phyloP scores from a whole-genome alignment of 108 stramenopile species.

The Stephanodiscus minutulus region DNA sequence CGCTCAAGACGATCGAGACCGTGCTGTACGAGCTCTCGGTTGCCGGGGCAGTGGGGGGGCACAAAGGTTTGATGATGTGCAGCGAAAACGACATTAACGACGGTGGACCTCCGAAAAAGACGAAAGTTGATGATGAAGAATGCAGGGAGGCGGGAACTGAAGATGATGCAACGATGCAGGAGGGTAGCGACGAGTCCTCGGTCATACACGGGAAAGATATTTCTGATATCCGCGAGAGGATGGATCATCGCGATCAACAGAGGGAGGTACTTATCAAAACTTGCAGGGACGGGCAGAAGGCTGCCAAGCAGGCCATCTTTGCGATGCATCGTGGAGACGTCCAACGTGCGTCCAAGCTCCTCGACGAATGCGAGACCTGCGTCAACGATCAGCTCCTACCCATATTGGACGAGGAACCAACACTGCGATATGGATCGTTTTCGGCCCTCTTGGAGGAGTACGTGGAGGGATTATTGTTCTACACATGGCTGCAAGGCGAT shows the following conservation, averaged over 20 bases:
- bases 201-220: constrained; percentile 51
- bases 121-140: constrained; percentile 27
- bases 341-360: constrained; percentile 53
- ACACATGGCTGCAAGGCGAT: constrained; percentile 71
- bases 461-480: constrained; percentile 93
- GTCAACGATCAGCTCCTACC: constrained; percentile 68
- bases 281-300: constrained; percentile 90
- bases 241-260: constrained; percentile 80
- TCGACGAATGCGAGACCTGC: constrained; percentile 67
- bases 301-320: constrained; percentile 92
- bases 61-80: not conserved
- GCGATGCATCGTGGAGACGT: constrained; percentile 83
- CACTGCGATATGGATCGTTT: constrained; percentile 69
- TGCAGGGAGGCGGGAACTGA: constrained; percentile 14
- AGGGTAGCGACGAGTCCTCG: constrained; percentile 7
- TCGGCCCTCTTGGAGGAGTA: constrained; percentile 89
- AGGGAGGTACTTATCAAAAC: constrained; percentile 90
- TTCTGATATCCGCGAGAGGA: constrained; percentile 61
- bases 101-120: constrained; percentile 18
- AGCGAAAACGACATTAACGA: not conserved
- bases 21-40: constrained; percentile 85
- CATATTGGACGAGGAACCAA: constrained; percentile 82
- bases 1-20: constrained; percentile 78
- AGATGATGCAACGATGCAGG: constrained; percentile 21
- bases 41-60: constrained; percentile 44